Percentiles rank a stretch among this genome's conserved stretches.
Evolutionary conservation across 2,329 filamentous ascomycete genomes (phyloP).

Genomic region (Sporothrix phasma): DNA sequence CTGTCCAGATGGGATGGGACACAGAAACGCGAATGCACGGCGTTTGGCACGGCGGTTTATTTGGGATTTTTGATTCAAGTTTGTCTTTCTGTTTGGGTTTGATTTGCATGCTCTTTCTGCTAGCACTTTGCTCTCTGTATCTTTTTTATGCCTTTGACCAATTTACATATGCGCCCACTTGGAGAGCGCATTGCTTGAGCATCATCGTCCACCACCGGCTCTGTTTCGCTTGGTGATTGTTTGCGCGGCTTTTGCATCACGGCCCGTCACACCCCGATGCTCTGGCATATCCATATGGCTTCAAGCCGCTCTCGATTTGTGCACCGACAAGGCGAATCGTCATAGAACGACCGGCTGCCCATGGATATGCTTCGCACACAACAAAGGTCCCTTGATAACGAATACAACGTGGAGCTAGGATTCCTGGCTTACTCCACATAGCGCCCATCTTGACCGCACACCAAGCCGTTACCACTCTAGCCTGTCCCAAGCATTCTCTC

Average conservation of each 20-base stretch:
- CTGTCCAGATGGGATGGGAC: neutral
- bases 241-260: too few species aligned
- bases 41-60: slow-evolving; percentile 5
- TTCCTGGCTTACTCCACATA: neutral
- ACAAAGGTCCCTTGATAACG: too few species aligned
- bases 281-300: too few species aligned
- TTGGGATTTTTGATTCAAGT: neutral
- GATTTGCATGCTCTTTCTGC: neutral
- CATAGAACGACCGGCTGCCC: too few species aligned
- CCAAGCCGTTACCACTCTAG: too few species aligned
- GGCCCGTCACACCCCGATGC: too few species aligned
- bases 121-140: neutral
- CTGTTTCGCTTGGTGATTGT: too few species aligned
- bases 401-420: neutral
- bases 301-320: too few species aligned
- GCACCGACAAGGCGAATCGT: too few species aligned
- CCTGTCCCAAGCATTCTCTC: too few species aligned
- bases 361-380: too few species aligned
- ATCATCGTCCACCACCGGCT: neutral
- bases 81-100: neutral
- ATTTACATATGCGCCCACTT: neutral
- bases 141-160: neutral
- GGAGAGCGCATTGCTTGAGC: neutral
- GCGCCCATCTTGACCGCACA: too few species aligned
- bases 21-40: slow-evolving; percentile 8